Evolutionary conservation across 768 basidiomycete genomes (phyloP), one percentile per base, ranked within the genome.

Genomic region (Mrakia blollopis): DNA sequence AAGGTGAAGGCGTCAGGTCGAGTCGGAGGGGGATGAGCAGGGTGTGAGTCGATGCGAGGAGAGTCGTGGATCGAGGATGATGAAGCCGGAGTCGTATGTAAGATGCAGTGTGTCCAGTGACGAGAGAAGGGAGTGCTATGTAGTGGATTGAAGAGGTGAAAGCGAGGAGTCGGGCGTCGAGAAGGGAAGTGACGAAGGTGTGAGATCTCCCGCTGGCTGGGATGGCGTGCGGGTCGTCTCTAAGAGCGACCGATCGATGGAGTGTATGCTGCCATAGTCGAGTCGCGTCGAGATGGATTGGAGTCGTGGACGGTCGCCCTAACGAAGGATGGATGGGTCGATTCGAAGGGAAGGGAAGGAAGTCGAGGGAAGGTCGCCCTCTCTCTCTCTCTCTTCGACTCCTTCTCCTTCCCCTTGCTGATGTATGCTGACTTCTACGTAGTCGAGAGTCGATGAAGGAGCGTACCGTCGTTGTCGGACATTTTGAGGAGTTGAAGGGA

Each of bases 401-500:
- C n/a, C n/a, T n/a, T n/a, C n/a, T 41, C 32, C 28, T 39, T 21
- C 13, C 67, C 44, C 30, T 7, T 50, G 25, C 28, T 41, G 14
- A n/a, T 30, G 69, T n/a, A 21, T 16, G 44, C 44, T 39, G n/a
- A 23, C 1, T 50, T 50, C 30, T 52, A 35, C 11, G 18, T n/a
- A 35, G 35, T 25, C 71, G 69, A 52, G n/a, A 30, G 44, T 30
- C 44, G 30, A 28, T 32, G 57, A 28, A 39, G 39, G 16, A 61
- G 75, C 75, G 75, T 76, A 76, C 75, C 75, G 57, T 76, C 75
- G 75, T 16, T 71, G 75, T 76, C 69, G 50, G 54, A 70, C 75
- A 76, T 75, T 10, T 32, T 75, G 25, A 44, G 14, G 10, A 44
- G 44, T 44, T 44, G 44, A 44, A 13, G 44, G n/a, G n/a, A n/a